Conservation (phyloP, 208 protist species). For the Leishmania amazonensis region DNA sequence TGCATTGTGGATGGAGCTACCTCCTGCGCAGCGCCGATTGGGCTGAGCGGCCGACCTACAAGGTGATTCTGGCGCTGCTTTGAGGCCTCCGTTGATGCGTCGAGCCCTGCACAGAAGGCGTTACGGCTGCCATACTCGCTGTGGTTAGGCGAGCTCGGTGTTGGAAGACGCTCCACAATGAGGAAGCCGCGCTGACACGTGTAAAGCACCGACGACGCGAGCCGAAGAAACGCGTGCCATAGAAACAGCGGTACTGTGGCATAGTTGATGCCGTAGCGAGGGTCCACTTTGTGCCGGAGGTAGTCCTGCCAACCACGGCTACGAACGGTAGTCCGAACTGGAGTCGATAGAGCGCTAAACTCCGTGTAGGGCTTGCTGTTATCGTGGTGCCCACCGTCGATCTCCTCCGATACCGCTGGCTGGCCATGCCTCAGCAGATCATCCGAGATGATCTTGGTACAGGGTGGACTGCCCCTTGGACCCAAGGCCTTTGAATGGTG, state of each 20-base stretch:
- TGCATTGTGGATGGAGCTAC: no score
- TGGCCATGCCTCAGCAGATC: not conserved
- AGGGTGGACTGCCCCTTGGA: not conserved
- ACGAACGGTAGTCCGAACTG: not conserved
- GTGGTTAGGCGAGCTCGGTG: not conserved
- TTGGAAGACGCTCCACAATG: conserved; percentile 32
- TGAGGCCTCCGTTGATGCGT: not conserved
- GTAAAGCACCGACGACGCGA: conserved; percentile 46
- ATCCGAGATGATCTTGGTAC: not conserved
- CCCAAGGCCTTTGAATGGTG: conserved; percentile 3
- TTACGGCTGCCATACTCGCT: not conserved
- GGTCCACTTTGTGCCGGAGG: conserved; percentile 38
- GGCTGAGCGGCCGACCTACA: not conserved
- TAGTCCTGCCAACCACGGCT: conserved; percentile 36
- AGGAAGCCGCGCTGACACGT: conserved; percentile 45
- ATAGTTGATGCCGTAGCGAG: conserved; percentile 46
- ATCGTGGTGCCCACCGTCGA: not conserved
- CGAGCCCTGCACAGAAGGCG: not conserved
- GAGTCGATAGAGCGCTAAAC: not conserved
- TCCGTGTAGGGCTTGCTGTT: not conserved
- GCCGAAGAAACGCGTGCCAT: conserved; percentile 28
- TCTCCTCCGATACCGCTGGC: not conserved
- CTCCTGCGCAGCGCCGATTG: not conserved
- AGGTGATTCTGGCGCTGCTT: not conserved
- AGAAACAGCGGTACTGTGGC: conserved; percentile 43